These are phyloP conservation scores for Naganishia sp. DNA, from an alignment of 1,284 basidiomycete genomes.

Conservation along the genomic window DNA sequence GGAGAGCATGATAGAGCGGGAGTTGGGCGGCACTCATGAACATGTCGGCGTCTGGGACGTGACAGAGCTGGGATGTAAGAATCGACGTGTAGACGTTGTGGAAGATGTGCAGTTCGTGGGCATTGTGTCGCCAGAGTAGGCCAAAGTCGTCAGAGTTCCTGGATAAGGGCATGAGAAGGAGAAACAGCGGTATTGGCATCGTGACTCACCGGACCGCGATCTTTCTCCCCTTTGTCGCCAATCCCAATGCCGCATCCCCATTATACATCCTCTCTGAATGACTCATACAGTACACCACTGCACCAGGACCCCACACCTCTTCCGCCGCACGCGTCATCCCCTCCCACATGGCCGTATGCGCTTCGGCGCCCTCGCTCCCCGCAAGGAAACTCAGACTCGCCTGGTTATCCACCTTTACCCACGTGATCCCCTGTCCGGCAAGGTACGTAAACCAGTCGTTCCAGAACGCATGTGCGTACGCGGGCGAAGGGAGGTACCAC, in stretches of 20 bases:
- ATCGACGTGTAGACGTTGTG: conserved; percentile 40
- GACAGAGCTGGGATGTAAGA: conserved; percentile 39
- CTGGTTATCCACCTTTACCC: conserved; percentile 42
- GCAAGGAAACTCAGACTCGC: conserved; percentile 18
- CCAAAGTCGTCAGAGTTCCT: conserved; percentile 47
- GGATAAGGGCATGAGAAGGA: background rate
- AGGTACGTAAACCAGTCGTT: conserved; percentile 41
- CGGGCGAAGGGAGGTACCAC: conserved; percentile 37
- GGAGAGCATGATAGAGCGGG: conserved; percentile 40
- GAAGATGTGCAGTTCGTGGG: conserved; percentile 40
- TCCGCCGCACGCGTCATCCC: conserved; percentile 24
- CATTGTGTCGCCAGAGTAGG: conserved; percentile 31
- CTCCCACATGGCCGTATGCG: conserved; percentile 25
- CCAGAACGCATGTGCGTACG: conserved; percentile 42
- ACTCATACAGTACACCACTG: conserved; percentile 29
- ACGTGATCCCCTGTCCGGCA: conserved; percentile 39
- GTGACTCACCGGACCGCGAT: conserved; percentile 39
- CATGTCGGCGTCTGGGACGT: conserved; percentile 47
- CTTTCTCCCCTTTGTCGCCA: conserved; percentile 9
- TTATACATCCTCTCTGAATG: conserved; percentile 31
- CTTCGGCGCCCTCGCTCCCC: conserved; percentile 6
- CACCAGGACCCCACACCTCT: conserved; percentile 22
- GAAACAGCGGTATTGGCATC: background rate
- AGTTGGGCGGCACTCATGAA: conserved; percentile 38
- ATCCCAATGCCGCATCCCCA: conserved; percentile 22